phyloP scores from a whole-genome alignment of 371 early-diverging fungal species.

The Mucor saturninus region DNA sequence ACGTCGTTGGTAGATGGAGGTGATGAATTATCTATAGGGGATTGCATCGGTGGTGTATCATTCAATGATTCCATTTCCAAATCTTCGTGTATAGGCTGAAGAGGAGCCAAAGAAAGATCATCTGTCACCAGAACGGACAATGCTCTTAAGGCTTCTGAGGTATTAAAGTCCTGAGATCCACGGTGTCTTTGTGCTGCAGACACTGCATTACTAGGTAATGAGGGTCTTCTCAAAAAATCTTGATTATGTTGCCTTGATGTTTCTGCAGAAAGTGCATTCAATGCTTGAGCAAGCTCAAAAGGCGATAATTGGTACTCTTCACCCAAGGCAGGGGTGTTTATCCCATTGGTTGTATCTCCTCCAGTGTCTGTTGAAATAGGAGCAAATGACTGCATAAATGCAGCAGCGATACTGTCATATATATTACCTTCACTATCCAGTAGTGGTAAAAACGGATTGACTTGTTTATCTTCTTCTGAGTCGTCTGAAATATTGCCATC shows the following conservation, averaged over 20 bases:
- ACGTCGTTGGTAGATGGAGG: neutral
- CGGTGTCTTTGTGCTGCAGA: constrained; percentile 34
- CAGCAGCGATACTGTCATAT: constrained; percentile 40
- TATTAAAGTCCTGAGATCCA: constrained; percentile 31
- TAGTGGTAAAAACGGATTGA: constrained; percentile 27
- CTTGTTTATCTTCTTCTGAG: constrained; percentile 30
- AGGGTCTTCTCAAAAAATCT: constrained; percentile 34
- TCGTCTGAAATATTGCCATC: constrained; percentile 23
- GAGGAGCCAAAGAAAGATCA: constrained; percentile 18
- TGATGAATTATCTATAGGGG: neutral
- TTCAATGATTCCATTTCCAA: neutral
- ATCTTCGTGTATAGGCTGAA: constrained; percentile 23
- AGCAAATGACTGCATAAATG: constrained; percentile 42
- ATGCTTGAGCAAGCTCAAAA: constrained; percentile 29
- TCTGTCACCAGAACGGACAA: constrained; percentile 29
- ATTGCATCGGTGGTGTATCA: neutral
- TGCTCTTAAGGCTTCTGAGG: constrained; percentile 35
- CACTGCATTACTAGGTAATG: constrained; percentile 46
- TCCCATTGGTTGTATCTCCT: constrained; percentile 11
- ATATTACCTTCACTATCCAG: constrained; percentile 31
- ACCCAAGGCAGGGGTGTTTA: constrained; percentile 18
- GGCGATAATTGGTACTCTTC: constrained; percentile 24
- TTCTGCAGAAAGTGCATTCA: constrained; percentile 18
- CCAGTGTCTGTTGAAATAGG: constrained; percentile 12
- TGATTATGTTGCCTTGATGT: constrained; percentile 6